Evolutionary conservation across 306 rosid species (phyloP).

Genomic region (Quercus parvula): DNA sequence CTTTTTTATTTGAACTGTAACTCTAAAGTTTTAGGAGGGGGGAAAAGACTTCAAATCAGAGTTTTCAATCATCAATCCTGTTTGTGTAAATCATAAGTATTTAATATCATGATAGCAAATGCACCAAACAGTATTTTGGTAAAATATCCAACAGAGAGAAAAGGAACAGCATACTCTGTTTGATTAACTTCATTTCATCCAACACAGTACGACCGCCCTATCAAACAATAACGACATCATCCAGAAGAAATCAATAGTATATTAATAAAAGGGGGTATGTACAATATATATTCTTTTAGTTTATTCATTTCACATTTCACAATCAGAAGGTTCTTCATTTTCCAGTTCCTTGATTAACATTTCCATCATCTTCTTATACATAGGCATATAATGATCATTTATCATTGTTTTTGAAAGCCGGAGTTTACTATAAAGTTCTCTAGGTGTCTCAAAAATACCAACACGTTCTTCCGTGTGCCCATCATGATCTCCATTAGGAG

Average conservation of each 20-base stretch:
- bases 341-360: constrained; percentile 69
- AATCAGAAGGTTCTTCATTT: constrained; percentile 34
- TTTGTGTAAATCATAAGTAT: too few species aligned
- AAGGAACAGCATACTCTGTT: too few species aligned
- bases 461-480: constrained; percentile 51
- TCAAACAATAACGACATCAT: too few species aligned
- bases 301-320: constrained; percentile 24
- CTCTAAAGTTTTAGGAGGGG: too few species aligned
- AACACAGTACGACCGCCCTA: too few species aligned
- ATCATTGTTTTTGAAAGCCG: constrained; percentile 91
- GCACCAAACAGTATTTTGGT: too few species aligned
- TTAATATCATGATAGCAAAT: too few species aligned
- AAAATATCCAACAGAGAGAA: too few species aligned
- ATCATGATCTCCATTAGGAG: constrained; percentile 36
- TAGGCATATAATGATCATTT: constrained; percentile 96
- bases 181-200: too few species aligned
- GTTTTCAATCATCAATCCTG: too few species aligned
- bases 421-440: constrained; percentile 88
- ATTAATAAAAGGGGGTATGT: not conserved
- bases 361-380: constrained; percentile 98
- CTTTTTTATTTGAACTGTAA: too few species aligned
- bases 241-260: not conserved
- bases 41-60: too few species aligned
- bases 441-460: constrained; percentile 70
- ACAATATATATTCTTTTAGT: not conserved